A percentile compares a stretch with the other conserved stretches of the same genome.
Conservation (phyloP, 2,329 filamentous ascomycete species). For the Cladosporium sp. region DNA sequence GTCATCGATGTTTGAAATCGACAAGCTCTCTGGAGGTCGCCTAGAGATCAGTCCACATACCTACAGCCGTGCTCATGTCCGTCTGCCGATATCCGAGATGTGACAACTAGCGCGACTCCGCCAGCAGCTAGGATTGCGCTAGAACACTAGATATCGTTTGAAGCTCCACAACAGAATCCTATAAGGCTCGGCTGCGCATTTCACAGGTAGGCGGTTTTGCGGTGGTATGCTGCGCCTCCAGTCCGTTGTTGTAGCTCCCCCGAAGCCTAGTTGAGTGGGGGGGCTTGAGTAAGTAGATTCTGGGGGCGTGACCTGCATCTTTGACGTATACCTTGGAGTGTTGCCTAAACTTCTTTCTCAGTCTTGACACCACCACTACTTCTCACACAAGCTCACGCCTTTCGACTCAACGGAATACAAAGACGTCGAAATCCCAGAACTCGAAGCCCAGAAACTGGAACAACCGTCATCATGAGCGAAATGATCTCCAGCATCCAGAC, state of each 20-base stretch:
- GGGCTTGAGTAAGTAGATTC: background rate
- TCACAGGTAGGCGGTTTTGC: background rate
- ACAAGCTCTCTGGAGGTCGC: no score
- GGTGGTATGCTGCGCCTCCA: background rate
- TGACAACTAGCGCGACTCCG: background rate
- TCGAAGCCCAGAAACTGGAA: fast-evolving
- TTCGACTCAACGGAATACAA: background rate
- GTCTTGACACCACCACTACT: background rate
- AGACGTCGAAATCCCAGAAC: background rate
- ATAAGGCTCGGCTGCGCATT: background rate
- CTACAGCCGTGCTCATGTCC: background rate
- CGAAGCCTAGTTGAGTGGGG: background rate
- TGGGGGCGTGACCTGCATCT: background rate
- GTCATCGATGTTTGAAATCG: no score
- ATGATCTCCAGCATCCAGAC: background rate
- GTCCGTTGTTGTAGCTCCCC: background rate
- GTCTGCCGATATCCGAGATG: background rate
- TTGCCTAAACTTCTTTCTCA: background rate
- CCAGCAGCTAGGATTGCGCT: background rate
- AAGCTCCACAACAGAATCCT: background rate
- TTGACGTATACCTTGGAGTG: no score
- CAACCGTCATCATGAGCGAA: background rate
- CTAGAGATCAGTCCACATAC: background rate
- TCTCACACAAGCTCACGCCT: background rate
- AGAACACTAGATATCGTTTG: background rate